phyloP scores from a whole-genome alignment of 768 basidiomycete genomes.

The Kwoniella heveanensis region DNA sequence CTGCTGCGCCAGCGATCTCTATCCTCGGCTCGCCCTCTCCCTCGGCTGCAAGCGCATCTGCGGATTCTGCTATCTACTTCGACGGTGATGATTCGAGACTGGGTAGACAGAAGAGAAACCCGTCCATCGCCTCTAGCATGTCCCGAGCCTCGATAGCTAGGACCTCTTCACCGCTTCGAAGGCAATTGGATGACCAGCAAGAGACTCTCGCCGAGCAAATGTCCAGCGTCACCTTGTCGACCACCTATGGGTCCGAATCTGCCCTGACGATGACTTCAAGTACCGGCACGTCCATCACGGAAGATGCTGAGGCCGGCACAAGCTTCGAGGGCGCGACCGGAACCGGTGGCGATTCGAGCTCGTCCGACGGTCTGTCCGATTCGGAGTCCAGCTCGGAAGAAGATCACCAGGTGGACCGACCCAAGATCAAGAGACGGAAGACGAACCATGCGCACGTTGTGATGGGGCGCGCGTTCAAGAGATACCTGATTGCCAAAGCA shows the following conservation, averaged over 20 bases:
- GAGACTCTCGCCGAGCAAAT: neutral
- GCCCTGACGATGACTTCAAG: constrained; percentile 2
- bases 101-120: neutral
- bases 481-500: constrained; percentile 76
- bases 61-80: neutral
- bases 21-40: neutral
- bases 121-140: constrained; percentile 17
- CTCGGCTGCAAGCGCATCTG: neutral
- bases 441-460: constrained; percentile 62
- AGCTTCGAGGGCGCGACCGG: constrained; percentile 26
- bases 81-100: neutral
- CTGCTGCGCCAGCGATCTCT: neutral
- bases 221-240: constrained; percentile 4
- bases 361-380: constrained; percentile 43
- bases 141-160: constrained; percentile 12
- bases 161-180: constrained; percentile 42
- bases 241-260: constrained; percentile 10
- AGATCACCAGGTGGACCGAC: constrained; percentile 6
- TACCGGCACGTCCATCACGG: neutral
- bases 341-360: constrained; percentile 13
- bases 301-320: constrained; percentile 7
- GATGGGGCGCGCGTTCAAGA: constrained; percentile 84
- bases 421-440: constrained; percentile 25
- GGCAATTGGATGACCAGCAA: constrained; percentile 20
- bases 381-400: constrained; percentile 25